Conservation (phyloP, 2,329 filamentous ascomycete species). For the Lachnellula occidentalis region DNA sequence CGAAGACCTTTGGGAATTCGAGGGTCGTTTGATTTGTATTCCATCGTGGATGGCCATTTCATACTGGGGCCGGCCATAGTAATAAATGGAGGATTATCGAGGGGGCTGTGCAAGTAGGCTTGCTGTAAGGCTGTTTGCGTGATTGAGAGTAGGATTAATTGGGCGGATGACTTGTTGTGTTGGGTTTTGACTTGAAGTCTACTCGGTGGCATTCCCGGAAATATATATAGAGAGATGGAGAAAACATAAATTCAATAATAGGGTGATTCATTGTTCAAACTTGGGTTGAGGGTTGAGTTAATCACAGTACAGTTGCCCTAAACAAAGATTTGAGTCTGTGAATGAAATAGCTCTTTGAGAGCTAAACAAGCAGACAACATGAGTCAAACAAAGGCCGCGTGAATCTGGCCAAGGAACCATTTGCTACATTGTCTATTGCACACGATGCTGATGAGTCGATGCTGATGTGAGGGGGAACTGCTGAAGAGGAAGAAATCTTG, state of each 20-base stretch:
- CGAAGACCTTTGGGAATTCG: slow-evolving; percentile 17
- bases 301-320: background rate
- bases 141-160: background rate
- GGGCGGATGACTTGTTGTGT: background rate
- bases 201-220: background rate
- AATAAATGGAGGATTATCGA: background rate
- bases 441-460: background rate
- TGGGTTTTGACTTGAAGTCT: background rate
- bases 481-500: background rate
- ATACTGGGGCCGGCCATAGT: background rate
- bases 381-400: background rate
- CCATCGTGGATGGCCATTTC: background rate
- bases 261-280: background rate
- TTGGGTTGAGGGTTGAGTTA: background rate
- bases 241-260: background rate
- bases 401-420: background rate
- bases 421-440: background rate
- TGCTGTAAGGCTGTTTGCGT: background rate
- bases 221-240: background rate
- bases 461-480: background rate
- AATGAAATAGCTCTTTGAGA: background rate
- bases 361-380: background rate
- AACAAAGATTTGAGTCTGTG: background rate
- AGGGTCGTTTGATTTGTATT: slow-evolving; percentile 1
- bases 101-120: background rate